A percentile compares a stretch with the other conserved stretches of the same genome.
phyloP scores from a whole-genome alignment of 2,329 filamentous ascomycete genomes.

The Ceratocystis diversiconidia region DNA sequence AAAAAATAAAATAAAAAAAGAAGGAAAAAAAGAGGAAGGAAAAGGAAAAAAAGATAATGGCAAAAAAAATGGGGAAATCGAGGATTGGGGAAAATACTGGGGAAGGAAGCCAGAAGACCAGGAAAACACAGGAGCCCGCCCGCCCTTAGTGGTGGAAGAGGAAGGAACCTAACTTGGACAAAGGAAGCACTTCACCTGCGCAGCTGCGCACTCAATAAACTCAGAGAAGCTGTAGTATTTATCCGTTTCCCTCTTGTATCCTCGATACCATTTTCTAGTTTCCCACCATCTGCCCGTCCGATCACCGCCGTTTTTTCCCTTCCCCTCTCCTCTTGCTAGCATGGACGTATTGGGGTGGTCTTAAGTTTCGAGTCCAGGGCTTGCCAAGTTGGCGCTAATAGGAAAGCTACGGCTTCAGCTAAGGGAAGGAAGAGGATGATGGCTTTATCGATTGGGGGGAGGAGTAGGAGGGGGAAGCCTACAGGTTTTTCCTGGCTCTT shows the following conservation, averaged over 20 bases:
- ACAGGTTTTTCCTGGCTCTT: too few species aligned
- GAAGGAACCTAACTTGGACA: not conserved
- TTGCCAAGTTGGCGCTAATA: too few species aligned
- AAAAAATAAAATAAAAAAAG: slow-evolving; percentile 2
- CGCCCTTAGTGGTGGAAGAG: not conserved
- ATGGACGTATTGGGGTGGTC: too few species aligned
- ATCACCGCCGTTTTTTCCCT: too few species aligned
- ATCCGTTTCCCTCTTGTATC: not conserved
- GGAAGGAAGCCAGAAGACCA: slow-evolving; percentile 3
- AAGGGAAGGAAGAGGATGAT: too few species aligned
- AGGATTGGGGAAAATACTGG: slow-evolving; percentile 6
- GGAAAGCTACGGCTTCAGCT: too few species aligned
- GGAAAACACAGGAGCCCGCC: not conserved
- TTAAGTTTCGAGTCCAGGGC: too few species aligned
- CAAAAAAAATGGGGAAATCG: slow-evolving; percentile 10
- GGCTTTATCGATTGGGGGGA: too few species aligned
- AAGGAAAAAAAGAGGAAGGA: not conserved
- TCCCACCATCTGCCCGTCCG: not conserved
- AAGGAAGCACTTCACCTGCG: not conserved
- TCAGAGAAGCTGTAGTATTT: not conserved
- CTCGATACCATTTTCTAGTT: not conserved
- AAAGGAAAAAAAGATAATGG: not conserved
- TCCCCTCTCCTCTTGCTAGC: too few species aligned
- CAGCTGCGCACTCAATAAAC: not conserved
- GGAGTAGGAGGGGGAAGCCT: too few species aligned